Evolutionary conservation across 441 rosid genomes (phyloP), one percentile per base, ranked within the genome.

Genomic region (Biscutella auriculata): DNA sequence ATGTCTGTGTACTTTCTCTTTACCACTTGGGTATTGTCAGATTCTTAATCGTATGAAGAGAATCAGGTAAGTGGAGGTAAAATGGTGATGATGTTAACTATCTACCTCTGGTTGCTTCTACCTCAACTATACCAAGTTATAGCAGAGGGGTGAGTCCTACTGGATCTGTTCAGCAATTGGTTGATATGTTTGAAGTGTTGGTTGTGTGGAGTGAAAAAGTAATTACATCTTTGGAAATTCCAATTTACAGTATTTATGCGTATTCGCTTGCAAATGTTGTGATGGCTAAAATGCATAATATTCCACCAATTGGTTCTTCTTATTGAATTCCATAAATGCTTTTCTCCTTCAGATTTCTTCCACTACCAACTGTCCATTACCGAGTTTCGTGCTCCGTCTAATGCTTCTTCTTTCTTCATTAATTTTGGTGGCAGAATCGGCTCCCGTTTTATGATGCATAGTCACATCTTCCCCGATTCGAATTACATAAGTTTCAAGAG

Each of bases 201-300:
- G 95, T 94, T 77, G 95, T 96, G 62, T 95, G 90, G 77, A 96
- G 97, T 72, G 99, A 85, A 79, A 81, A 78, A 36, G 99, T 95
- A 73, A 75, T 84, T 74, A 85, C 81, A 54, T 79, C 87, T 57
- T 65, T 94, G 66, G 96, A 87, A 77, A 79, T 88, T 79, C 95
- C 90, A 68, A 94, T 94, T 80, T 79, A 95, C 59, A 90, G 84
- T 65, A 88, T 94, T 62, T 84, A 90, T 33, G 85, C 95, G 11
- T 97, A 94, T 82, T 80, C 90, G 75, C 87, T 94, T 49, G 95
- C 97, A 21, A 97, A 90, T 66, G 88, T 94, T 45, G 99, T 94
- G 68, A 90, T 94, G 82, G 87, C 95, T 72, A 90, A 94, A 66
- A 94, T 94, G 95, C 73, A 77, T 67, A 70, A 87, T 76, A 90